Evolutionary conservation across 2,329 filamentous ascomycete genomes (phyloP), one percentile per base, ranked within the genome.

Genomic region (Penicillium sp.): DNA sequence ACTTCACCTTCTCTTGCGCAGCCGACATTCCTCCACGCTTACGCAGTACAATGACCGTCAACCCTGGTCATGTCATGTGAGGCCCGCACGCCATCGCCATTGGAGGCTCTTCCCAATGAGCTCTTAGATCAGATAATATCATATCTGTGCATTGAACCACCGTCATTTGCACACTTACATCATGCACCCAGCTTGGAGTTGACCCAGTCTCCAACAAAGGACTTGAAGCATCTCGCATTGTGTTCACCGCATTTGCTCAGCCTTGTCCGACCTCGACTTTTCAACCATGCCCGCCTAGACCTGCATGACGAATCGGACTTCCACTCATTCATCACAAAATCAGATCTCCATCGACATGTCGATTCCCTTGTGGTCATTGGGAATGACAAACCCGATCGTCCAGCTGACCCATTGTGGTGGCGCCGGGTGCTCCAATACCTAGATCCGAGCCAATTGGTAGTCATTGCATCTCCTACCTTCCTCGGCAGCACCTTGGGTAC

Each of bases 401-500:
- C 54, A 8, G 62, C 64, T 31, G 66, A 72, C 55, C 64, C 63
- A 51, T 77, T 47, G 69, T 78, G 83, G 63, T 89, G 83, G 86
- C 75, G 75, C 52, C 76, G 75, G 18, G 58, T 89, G 1, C 82
- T 89, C 45, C 68, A 74, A 5, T 67, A 77, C 16, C 69, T 88
- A 31, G 77, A 84, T 57, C 85, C 83, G 7, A 57, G 76, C 44
- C 74, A 78, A 43, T 68, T 88, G 55, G 83, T 82, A 7, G 73
- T 88, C 50, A 70, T 86, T 44, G 86, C 86, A 0, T 83, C 86
- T 6, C 86, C 87, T 0, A 76, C 80, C 4, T 82, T 85, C 16
- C 76, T 92, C 7, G 85, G 86, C 1, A 79, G 79, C 0, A 75
- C 90, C 46, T 73, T 88, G 4, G 82, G 83, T 16, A 81, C 81